Evolutionary conservation across 257 asterid genomes (phyloP).

Genomic region (Linderniella brevidens): DNA sequence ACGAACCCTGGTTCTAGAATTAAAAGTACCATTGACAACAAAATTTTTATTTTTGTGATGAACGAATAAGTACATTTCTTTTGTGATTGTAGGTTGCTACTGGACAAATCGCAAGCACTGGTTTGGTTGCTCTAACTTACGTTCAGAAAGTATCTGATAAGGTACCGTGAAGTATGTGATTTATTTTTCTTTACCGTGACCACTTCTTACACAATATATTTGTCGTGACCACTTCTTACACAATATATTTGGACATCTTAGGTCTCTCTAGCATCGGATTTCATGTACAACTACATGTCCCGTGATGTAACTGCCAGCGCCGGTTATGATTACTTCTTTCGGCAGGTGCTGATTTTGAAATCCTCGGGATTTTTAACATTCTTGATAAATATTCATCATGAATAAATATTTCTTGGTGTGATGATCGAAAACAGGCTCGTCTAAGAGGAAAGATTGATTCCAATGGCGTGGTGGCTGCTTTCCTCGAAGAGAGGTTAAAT

Average conservation of each 20-base stretch:
- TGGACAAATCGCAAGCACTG: constrained; percentile 92
- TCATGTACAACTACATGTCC: constrained; percentile 81
- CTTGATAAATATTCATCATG: background rate
- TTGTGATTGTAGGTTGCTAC: constrained; percentile 55
- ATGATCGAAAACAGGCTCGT: constrained; percentile 44
- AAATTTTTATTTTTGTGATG: too few relatives aligned
- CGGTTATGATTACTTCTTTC: constrained; percentile 86
- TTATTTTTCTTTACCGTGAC: background rate
- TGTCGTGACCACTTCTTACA: constrained; percentile 8
- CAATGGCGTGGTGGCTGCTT: constrained; percentile 55
- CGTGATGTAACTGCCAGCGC: constrained; percentile 79
- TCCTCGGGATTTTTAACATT: background rate
- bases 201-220: too few relatives aligned
- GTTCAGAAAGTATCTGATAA: constrained; percentile 85
- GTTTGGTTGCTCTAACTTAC: constrained; percentile 72
- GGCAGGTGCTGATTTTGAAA: constrained; percentile 38
- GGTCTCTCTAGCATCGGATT: constrained; percentile 89
- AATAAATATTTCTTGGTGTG: background rate
- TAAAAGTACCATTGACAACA: background rate
- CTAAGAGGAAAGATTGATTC: constrained; percentile 89
- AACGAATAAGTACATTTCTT: constrained; percentile 1
- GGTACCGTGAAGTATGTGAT: constrained; percentile 19
- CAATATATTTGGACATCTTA: constrained; percentile 13
- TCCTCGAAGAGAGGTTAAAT: constrained; percentile 70
- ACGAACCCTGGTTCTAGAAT: background rate